A percentile compares a stretch with the other conserved stretches of the same genome.
phyloP scores from a whole-genome alignment of 768 basidiomycete genomes.

The Tricholoma sp. region DNA sequence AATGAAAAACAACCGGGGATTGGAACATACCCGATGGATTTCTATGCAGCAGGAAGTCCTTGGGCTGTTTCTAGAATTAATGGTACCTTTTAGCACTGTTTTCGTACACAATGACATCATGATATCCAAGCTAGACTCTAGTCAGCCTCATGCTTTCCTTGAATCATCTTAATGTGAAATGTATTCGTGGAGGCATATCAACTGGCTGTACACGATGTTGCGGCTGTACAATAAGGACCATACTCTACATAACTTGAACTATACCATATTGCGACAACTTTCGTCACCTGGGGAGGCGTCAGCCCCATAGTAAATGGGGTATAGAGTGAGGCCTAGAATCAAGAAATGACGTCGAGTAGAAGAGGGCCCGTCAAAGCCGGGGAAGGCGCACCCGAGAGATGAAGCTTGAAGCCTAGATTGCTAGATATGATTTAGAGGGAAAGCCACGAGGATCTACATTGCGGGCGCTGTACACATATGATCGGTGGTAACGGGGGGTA shows the following conservation, averaged over 20 bases:
- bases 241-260: too few relatives aligned
- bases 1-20: conserved; percentile 22
- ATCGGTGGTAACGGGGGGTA: background rate
- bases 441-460: background rate
- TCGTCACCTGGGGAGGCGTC: too few relatives aligned
- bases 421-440: background rate
- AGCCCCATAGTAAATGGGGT: too few relatives aligned
- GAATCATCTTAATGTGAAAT: too few relatives aligned
- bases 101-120: background rate
- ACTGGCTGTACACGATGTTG: too few relatives aligned
- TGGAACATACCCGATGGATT: conserved; percentile 91
- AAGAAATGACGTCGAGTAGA: background rate
- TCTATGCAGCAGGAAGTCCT: conserved; percentile 77
- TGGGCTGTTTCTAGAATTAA: conserved; percentile 68
- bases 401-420: background rate
- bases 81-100: conserved; percentile 34
- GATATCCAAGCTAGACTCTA: too few relatives aligned
- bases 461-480: too few relatives aligned
- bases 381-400: background rate
- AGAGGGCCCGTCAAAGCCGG: background rate
- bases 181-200: too few relatives aligned
- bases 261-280: too few relatives aligned
- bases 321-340: background rate
- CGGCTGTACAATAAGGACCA: too few relatives aligned
- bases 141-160: background rate